phyloP scores from a whole-genome alignment of 202 grass and related monocot genomes.

The Setaria viridis region DNA sequence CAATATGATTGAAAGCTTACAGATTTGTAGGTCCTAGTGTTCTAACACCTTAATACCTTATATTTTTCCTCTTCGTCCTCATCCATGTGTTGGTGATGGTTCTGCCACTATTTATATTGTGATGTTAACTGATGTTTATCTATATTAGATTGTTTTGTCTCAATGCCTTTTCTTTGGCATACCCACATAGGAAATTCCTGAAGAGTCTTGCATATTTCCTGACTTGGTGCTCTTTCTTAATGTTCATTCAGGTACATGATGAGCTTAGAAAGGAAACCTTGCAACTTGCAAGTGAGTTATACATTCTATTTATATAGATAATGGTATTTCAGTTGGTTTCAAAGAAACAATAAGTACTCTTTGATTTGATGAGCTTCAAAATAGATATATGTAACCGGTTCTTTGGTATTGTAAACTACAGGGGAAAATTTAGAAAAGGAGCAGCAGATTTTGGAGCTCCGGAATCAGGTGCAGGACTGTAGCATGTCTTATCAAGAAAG shows the following conservation, averaged over 20 bases:
- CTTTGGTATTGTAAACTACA: constrained; percentile 45
- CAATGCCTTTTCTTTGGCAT: constrained; percentile 31
- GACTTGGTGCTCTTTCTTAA: constrained; percentile 44
- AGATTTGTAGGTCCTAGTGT: background rate
- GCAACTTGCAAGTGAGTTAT: constrained; percentile 84
- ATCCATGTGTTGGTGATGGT: background rate
- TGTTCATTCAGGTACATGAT: constrained; percentile 63
- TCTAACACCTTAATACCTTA: background rate
- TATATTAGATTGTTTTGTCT: constrained; percentile 13
- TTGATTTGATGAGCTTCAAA: constrained; percentile 15
- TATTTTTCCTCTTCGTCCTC: background rate
- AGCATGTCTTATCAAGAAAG: constrained; percentile 13
- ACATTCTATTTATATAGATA: constrained; percentile 37
- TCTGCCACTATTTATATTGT: constrained; percentile 17
- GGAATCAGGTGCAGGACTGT: constrained; percentile 68
- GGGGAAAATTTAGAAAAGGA: constrained; percentile 91
- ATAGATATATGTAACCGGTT: background rate
- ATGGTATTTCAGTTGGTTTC: background rate
- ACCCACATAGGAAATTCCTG: constrained; percentile 31
- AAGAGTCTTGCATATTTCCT: constrained; percentile 22
- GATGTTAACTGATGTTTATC: background rate
- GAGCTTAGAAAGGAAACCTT: constrained; percentile 88
- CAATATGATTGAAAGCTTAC: background rate
- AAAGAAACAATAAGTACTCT: background rate
- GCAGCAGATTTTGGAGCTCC: constrained; percentile 73